Base-by-base conservation (phyloP, 805 yeast species). In the Metschnikowia anglica region DNA sequence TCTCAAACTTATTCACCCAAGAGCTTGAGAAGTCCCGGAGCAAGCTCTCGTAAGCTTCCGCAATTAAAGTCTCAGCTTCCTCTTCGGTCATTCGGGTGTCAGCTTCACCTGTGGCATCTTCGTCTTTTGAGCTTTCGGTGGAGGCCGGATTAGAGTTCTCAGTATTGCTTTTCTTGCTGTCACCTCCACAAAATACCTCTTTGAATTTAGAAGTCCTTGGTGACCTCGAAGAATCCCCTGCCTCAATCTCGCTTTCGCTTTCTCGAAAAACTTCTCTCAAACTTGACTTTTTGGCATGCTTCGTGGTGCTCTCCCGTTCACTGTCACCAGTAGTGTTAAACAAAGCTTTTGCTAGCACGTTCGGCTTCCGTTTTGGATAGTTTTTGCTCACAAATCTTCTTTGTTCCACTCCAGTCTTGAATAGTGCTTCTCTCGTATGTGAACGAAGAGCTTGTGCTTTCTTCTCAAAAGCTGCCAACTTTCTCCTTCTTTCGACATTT, bases 401-500 rank as follows among this genome's bases (percentile, higher is more conserved):
- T 2, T 33, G 16, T 5, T 39, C 49, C 12, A 46, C 50, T 3
- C 33, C 33, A 3, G 39, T 30, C 5, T 37, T 30, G 1, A 51
- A 34, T 15, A 52, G 41, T 2, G 43, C 15, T 12, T 46, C 52
- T 6, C 30, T 30, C 3, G 47, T 41, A 4, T 37, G 37, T 2
- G 48, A 26, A 9, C 49, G 43, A 23, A 66, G 37, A 7, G 44
- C 49, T 5, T 43, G 43, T 1, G 52, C 55, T 31, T 60, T 54
- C 44, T 66, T 62, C 12, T 71, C 72, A 34, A 70, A 72, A 10
- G 63, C 43, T 5, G 68, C 60, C 30, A 51, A 39, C 35, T 85
- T 81, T 18, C 76, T 77, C 10, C 77, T 37, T 47, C 96, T 70
- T 39, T 71, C 66, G 49, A 68, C 72, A 57, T 88, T 95, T 52